Evolutionary conservation across 768 basidiomycete species (phyloP).

Genomic region (Termitomyces sp.): DNA sequence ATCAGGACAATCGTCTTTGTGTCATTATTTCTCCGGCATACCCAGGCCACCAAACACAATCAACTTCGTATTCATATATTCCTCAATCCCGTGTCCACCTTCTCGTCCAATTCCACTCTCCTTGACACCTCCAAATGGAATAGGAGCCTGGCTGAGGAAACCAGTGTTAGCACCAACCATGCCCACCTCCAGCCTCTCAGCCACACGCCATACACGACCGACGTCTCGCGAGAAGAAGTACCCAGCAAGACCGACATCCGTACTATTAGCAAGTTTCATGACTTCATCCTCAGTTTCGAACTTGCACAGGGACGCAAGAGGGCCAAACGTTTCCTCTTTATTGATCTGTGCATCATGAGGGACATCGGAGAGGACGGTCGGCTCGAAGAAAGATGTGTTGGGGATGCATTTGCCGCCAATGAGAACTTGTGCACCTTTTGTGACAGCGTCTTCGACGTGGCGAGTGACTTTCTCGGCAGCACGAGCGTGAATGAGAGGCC

Average conservation of each 20-base stretch:
- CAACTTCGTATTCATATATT: constrained; percentile 80
- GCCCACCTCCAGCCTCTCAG: constrained; percentile 90
- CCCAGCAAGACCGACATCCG: constrained; percentile 84
- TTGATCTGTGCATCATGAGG: constrained; percentile 58
- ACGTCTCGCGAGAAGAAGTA: constrained; percentile 90
- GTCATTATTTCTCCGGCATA: constrained; percentile 7
- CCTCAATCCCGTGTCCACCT: constrained; percentile 86
- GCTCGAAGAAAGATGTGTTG: constrained; percentile 67
- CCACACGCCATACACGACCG: constrained; percentile 89
- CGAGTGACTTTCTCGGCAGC: constrained; percentile 81
- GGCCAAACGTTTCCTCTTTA: constrained; percentile 93
- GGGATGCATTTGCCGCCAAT: constrained; percentile 77
- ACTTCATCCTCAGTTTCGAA: constrained; percentile 97
- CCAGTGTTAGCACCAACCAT: constrained; percentile 87
- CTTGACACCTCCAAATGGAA: constrained; percentile 90
- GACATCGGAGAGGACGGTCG: constrained; percentile 89
- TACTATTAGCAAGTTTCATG: constrained; percentile 76
- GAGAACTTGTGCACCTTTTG: constrained; percentile 81
- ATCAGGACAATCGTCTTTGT: background rate
- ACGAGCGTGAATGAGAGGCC: constrained; percentile 85
- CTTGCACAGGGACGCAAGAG: constrained; percentile 78
- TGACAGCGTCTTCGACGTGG: constrained; percentile 86
- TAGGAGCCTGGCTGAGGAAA: constrained; percentile 66
- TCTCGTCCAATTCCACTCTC: constrained; percentile 84
- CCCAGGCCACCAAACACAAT: constrained; percentile 74